Evolutionary conservation across 805 yeast species (phyloP).

Genomic region (Phaffomyces opuntiae): DNA sequence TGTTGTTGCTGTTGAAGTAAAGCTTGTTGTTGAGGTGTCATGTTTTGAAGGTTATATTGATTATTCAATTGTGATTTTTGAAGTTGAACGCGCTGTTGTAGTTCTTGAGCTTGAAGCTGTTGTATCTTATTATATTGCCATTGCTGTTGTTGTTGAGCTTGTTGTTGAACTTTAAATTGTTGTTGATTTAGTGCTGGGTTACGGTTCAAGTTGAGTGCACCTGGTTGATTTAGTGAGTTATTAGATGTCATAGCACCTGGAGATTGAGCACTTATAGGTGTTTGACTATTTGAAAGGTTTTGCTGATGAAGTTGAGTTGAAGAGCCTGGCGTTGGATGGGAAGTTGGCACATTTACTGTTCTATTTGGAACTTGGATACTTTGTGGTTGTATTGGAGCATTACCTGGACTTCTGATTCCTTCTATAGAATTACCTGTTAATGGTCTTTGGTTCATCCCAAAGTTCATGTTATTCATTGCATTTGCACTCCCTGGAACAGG

Average conservation of each 20-base stretch:
- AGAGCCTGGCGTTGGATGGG: neutral
- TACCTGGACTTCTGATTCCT: constrained; percentile 1
- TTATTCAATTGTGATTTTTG: constrained; percentile 18
- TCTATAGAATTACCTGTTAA: neutral
- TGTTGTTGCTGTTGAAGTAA: constrained; percentile 8
- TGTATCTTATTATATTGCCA: constrained; percentile 19
- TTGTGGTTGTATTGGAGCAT: too few relatives aligned
- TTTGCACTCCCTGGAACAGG: too few relatives aligned
- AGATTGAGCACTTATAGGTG: neutral
- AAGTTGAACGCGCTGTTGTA: constrained; percentile 19
- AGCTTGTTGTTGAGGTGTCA: constrained; percentile 11
- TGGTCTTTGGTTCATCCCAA: neutral
- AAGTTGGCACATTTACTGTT: neutral
- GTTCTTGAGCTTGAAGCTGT: constrained; percentile 16
- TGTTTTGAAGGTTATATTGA: constrained; percentile 8
- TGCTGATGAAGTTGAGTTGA: constrained; percentile 4
- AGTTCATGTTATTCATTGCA: too few relatives aligned
- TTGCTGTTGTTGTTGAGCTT: constrained; percentile 4
- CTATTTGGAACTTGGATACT: neutral
- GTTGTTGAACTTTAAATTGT: constrained; percentile 4
- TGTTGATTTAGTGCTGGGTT: constrained; percentile 5
- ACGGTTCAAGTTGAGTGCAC: constrained; percentile 4
- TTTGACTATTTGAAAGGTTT: neutral
- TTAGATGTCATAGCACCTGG: neutral
- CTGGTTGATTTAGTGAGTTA: constrained; percentile 19